Evolutionary conservation across 306 rosid species (phyloP).

Genomic region (Prunus kanzakura): DNA sequence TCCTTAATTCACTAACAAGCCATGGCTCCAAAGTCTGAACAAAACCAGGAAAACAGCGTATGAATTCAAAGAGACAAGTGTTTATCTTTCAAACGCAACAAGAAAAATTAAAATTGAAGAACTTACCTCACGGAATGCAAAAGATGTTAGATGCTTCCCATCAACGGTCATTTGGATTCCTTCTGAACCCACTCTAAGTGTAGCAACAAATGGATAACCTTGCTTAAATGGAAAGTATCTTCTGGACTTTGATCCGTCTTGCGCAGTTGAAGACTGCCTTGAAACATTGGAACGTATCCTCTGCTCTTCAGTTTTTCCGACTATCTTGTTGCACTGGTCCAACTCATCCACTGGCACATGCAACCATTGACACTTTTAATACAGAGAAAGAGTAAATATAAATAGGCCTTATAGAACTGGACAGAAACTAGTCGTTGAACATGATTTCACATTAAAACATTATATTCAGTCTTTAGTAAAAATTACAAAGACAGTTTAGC

Average conservation of each 20-base stretch:
- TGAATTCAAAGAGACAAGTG: slow-evolving; percentile 19
- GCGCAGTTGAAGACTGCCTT: slow-evolving; percentile 40
- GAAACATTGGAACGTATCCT: slow-evolving; percentile 48
- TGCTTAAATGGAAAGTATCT: slow-evolving; percentile 87
- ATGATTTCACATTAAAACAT: not conserved
- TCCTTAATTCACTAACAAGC: slow-evolving; percentile 79
- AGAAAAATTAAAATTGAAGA: not conserved
- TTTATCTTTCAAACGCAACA: slow-evolving; percentile 13
- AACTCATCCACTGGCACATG: slow-evolving; percentile 82
- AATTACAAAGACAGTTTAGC: not conserved
- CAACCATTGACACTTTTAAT: slow-evolving; percentile 24
- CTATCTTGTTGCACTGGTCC: slow-evolving; percentile 93
- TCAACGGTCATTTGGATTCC: slow-evolving; percentile 99
- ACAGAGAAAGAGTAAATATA: slow-evolving; percentile 7
- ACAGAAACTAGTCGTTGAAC: not conserved
- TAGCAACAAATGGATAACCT: slow-evolving; percentile 93
- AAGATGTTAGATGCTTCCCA: slow-evolving; percentile 93
- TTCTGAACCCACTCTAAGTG: slow-evolving; percentile 91
- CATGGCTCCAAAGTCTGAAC: slow-evolving; percentile 95
- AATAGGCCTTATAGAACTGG: not conserved
- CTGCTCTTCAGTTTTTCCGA: slow-evolving; percentile 61
- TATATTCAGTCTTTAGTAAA: not conserved
- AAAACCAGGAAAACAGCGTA: slow-evolving; percentile 34
- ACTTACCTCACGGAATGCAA: slow-evolving; percentile 87
- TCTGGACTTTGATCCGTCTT: slow-evolving; percentile 52